phyloP scores from a whole-genome alignment of 2,329 filamentous ascomycete genomes.

The Colletotrichum endophyticum region DNA sequence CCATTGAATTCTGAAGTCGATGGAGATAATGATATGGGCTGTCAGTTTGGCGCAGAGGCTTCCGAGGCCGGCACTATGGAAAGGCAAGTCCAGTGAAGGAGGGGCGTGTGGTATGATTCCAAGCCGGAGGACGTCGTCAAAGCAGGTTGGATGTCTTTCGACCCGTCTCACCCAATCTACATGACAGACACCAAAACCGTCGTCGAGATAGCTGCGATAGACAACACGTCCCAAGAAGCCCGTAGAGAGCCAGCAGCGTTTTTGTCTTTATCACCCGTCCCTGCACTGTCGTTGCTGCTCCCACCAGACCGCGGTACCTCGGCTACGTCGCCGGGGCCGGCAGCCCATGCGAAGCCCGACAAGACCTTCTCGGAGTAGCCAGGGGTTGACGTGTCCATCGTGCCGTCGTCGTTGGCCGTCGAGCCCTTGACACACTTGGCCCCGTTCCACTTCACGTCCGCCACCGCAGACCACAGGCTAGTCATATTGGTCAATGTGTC shows the following conservation, averaged over 20 bases:
- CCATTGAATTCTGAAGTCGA: no score
- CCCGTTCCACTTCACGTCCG: slow-evolving; percentile 25
- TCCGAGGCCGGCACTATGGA: no score
- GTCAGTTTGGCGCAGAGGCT: no score
- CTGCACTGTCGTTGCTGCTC: background rate
- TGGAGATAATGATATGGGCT: no score
- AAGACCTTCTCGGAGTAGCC: slow-evolving; percentile 4
- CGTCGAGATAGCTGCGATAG: background rate
- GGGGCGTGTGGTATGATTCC: no score
- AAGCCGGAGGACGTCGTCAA: no score
- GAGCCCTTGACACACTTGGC: slow-evolving; percentile 18
- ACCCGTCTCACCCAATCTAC: no score
- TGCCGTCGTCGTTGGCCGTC: slow-evolving; percentile 10
- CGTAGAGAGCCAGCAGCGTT: background rate
- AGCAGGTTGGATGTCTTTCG: no score
- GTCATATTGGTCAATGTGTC: slow-evolving; percentile 56
- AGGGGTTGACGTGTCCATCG: background rate
- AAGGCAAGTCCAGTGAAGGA: no score
- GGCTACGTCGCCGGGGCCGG: slow-evolving; percentile 11
- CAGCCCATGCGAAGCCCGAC: slow-evolving; percentile 10
- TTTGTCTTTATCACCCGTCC: background rate
- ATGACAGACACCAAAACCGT: background rate
- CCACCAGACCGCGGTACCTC: background rate
- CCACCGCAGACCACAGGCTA: slow-evolving; percentile 56
- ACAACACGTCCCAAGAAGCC: background rate